phyloP scores from a whole-genome alignment of 768 basidiomycete genomes.

The Russula earlei region DNA sequence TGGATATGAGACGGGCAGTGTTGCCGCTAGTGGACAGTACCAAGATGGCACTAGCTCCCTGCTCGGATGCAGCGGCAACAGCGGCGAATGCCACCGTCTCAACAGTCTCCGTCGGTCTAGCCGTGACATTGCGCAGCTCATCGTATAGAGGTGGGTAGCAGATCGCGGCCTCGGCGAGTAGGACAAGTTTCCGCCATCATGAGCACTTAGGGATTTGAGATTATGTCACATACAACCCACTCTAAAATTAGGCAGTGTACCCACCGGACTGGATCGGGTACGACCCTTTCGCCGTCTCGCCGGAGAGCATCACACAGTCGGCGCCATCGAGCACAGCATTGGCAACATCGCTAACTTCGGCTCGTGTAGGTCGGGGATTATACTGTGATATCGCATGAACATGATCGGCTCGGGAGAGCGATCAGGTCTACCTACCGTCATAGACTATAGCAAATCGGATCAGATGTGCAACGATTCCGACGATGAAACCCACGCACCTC shows the following conservation, averaged over 20 bases:
- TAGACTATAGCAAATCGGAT: constrained; percentile 48
- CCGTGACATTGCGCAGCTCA: constrained; percentile 68
- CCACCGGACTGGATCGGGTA: constrained; percentile 93
- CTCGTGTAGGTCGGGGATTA: constrained; percentile 97
- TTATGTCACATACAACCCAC: not conserved
- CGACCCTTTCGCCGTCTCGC: constrained; percentile 95
- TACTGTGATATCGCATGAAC: constrained; percentile 42
- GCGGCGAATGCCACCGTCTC: constrained; percentile 97
- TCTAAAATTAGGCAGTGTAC: constrained; percentile 20
- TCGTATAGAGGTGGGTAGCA: constrained; percentile 93
- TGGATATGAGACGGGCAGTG: constrained; percentile 91
- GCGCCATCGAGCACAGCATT: constrained; percentile 98
- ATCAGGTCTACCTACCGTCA: constrained; percentile 59
- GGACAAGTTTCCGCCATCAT: constrained; percentile 99
- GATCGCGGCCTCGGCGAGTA: constrained; percentile 91
- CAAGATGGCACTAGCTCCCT: constrained; percentile 88
- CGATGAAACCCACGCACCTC: constrained; percentile 46
- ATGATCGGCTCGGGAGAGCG: not conserved
- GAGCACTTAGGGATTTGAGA: constrained; percentile 44
- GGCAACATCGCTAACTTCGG: constrained; percentile 97
- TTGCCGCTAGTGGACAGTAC: constrained; percentile 96
- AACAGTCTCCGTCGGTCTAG: constrained; percentile 84
- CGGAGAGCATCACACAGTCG: constrained; percentile 99
- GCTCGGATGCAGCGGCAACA: constrained; percentile 91
- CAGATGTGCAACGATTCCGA: constrained; percentile 6